These are phyloP conservation scores for Diaporthe ilicicola DNA, from an alignment of 2,329 filamentous ascomycete genomes.

Conservation along the genomic window DNA sequence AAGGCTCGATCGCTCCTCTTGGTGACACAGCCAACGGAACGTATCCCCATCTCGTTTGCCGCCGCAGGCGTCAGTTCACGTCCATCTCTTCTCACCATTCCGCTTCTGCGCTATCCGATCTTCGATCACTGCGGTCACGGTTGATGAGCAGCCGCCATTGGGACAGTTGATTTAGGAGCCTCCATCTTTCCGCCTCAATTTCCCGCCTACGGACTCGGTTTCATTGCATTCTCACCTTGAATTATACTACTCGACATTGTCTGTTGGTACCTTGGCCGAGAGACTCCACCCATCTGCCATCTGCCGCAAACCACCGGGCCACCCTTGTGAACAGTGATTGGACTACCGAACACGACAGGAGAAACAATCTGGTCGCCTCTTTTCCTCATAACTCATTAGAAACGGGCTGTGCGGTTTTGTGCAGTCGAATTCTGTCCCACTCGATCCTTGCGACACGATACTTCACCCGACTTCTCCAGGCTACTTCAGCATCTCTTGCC, in stretches of 20 bases:
- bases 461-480: constrained; percentile 9
- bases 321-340: constrained; percentile 16
- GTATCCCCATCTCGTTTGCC: constrained; percentile 20
- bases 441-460: constrained; percentile 20
- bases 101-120: constrained; percentile 21
- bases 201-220: constrained; percentile 20
- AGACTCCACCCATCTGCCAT: constrained; percentile 26
- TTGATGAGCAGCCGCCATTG: constrained; percentile 15
- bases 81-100: constrained; percentile 19
- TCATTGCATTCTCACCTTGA: neutral
- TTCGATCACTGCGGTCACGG: constrained; percentile 14
- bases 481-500: neutral
- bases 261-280: constrained; percentile 18
- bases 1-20: constrained; percentile 4
- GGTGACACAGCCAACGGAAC: constrained; percentile 26
- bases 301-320: constrained; percentile 24
- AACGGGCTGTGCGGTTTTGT: constrained; percentile 12
- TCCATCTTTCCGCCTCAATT: neutral
- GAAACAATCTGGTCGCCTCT: constrained; percentile 13
- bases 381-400: constrained; percentile 9
- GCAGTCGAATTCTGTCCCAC: constrained; percentile 23
- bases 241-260: constrained; percentile 18
- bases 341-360: constrained; percentile 21
- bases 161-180: neutral
- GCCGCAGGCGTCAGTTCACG: constrained; percentile 12